A percentile compares a stretch with the other conserved stretches of the same genome.
These are phyloP conservation scores for Epichloe brachyelytri DNA, from an alignment of 2,329 filamentous ascomycete species.

Conservation along the genomic window DNA sequence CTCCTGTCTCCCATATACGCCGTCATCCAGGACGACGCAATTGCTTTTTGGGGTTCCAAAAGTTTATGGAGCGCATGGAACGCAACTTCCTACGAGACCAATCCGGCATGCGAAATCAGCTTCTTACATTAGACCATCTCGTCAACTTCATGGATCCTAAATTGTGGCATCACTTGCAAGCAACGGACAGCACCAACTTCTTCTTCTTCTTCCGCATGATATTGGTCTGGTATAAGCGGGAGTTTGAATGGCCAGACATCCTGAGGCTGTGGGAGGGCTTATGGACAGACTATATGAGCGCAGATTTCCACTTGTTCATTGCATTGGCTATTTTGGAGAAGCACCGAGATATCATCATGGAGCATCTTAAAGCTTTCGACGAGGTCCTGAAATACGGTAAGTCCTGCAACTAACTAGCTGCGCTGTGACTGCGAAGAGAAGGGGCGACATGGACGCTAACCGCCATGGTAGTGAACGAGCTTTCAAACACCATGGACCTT, in stretches of 20 bases:
- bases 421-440: not conserved
- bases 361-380: conserved; percentile 86
- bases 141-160: conserved; percentile 95
- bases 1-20: conserved; percentile 92
- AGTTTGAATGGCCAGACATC: conserved; percentile 83
- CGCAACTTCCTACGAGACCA: conserved; percentile 93
- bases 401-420: conserved; percentile 16
- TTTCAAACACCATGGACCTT: conserved; percentile 86
- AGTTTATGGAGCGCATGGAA: conserved; percentile 97
- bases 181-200: conserved; percentile 92
- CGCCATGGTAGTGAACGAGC: conserved; percentile 63
- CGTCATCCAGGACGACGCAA: conserved; percentile 90
- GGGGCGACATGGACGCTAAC: not conserved
- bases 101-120: conserved; percentile 87
- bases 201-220: conserved; percentile 99
- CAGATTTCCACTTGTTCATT: conserved; percentile 88
- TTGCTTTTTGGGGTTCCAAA: conserved; percentile 96
- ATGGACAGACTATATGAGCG: conserved; percentile 85
- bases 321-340: conserved; percentile 91
- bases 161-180: conserved; percentile 80
- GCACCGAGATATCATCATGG: conserved; percentile 92
- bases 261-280: conserved; percentile 81
- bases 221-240: conserved; percentile 96
- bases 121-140: conserved; percentile 82
- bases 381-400: conserved; percentile 92